phyloP scores from a whole-genome alignment of 2,329 filamentous ascomycete species.

The Dactylellina sp. region DNA sequence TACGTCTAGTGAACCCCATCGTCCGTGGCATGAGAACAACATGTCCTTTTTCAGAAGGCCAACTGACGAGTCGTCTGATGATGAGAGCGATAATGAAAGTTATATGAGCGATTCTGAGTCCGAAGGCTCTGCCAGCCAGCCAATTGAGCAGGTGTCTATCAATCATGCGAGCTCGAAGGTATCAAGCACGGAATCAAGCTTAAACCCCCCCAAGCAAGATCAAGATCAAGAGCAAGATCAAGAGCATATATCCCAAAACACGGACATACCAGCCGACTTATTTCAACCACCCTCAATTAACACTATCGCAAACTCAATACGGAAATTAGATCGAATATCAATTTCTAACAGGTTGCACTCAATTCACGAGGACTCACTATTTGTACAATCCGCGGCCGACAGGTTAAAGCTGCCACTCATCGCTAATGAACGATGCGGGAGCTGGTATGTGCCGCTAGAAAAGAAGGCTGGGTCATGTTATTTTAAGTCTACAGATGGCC shows the following conservation, averaged over 20 bases:
- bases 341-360: conserved; percentile 84
- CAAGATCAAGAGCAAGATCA: no score
- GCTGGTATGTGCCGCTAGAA: conserved; percentile 84
- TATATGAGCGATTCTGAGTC: conserved; percentile 7
- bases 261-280: conserved; percentile 11
- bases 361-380: conserved; percentile 79
- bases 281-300: conserved; percentile 44
- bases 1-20: no score
- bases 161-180: not conserved
- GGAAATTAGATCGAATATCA: conserved; percentile 78
- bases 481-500: conserved; percentile 98
- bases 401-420: conserved; percentile 76
- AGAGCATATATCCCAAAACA: not conserved
- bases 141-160: not conserved
- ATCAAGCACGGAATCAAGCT: not conserved
- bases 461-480: conserved; percentile 81
- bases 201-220: no score
- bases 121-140: not conserved
- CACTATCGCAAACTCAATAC: conserved; percentile 57
- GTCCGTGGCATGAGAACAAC: not conserved
- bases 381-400: conserved; percentile 74
- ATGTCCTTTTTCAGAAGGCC: conserved; percentile 54
- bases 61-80: conserved; percentile 42
- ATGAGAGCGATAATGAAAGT: conserved; percentile 34
- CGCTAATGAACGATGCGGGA: conserved; percentile 94